phyloP scores from a whole-genome alignment of 495 filamentous ascomycete genomes.

The Penicillium cataractarum region DNA sequence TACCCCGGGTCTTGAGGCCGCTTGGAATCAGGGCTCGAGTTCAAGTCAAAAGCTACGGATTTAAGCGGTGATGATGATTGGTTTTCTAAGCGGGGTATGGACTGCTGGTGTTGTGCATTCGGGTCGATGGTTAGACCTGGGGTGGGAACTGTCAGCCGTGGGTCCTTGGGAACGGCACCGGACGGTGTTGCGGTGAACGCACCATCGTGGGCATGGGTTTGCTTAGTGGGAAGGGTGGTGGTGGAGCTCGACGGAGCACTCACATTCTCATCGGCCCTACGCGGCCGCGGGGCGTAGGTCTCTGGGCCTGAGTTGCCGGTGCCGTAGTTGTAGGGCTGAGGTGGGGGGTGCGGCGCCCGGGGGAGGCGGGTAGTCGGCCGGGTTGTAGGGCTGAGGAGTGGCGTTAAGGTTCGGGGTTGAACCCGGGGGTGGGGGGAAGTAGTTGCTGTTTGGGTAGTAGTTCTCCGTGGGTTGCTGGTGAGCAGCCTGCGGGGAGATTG shows the following conservation, averaged over 20 bases:
- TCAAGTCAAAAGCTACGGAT: slow-evolving; percentile 44
- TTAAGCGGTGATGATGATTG: slow-evolving; percentile 36
- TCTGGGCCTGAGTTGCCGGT: slow-evolving; percentile 41
- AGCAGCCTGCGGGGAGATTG: slow-evolving; percentile 33
- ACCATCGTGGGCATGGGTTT: slow-evolving; percentile 45
- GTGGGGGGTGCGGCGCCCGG: slow-evolving; percentile 46
- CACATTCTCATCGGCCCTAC: slow-evolving; percentile 60
- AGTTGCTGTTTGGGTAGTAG: slow-evolving; percentile 45
- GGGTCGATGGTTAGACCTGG: slow-evolving; percentile 31
- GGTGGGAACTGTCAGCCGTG: slow-evolving; percentile 13
- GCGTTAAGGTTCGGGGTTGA: slow-evolving; percentile 37
- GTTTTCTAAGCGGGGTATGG: slow-evolving; percentile 25
- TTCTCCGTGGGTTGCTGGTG: slow-evolving; percentile 26
- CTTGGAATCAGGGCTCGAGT: slow-evolving; percentile 16
- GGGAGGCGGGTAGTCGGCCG: slow-evolving; percentile 51
- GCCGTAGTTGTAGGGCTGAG: slow-evolving; percentile 49
- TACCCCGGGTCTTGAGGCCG: slow-evolving; percentile 37
- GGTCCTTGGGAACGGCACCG: slow-evolving; percentile 2
- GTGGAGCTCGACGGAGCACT: slow-evolving; percentile 47
- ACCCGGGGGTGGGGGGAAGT: slow-evolving; percentile 50
- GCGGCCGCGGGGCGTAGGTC: slow-evolving; percentile 45
- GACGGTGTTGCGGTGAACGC: slow-evolving; percentile 43
- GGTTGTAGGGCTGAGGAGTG: slow-evolving; percentile 39
- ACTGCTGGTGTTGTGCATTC: not conserved
- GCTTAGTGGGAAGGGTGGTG: slow-evolving; percentile 44